phyloP scores from a whole-genome alignment of 1,139 yeast species.

The Candida gigantensis region DNA sequence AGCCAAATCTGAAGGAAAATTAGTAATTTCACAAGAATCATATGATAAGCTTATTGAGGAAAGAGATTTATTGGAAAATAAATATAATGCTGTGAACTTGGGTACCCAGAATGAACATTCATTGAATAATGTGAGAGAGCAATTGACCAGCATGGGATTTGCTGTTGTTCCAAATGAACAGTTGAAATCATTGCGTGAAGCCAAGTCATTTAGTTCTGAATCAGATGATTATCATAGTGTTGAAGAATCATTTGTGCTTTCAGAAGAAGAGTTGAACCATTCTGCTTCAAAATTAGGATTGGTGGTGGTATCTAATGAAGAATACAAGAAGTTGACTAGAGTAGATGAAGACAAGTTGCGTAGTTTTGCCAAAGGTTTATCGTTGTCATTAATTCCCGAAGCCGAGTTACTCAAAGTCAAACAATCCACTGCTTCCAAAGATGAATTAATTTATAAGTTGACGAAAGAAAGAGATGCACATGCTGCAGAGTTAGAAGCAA shows the following conservation, averaged over 20 bases:
- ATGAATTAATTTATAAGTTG: constrained; percentile 30
- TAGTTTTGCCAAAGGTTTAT: constrained; percentile 17
- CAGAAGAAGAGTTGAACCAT: constrained; percentile 34
- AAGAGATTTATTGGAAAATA: constrained; percentile 8
- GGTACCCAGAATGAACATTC: constrained; percentile 4
- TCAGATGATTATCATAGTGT: constrained; percentile 26
- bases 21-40: constrained; percentile 23
- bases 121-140: constrained; percentile 5
- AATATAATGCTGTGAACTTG: constrained; percentile 8
- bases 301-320: constrained; percentile 29
- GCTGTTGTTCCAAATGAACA: constrained; percentile 22
- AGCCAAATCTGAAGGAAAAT: constrained; percentile 29
- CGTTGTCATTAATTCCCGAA: constrained; percentile 24
- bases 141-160: constrained; percentile 19
- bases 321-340: constrained; percentile 19
- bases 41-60: constrained; percentile 19
- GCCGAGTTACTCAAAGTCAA: constrained; percentile 30
- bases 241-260: constrained; percentile 36
- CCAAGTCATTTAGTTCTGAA: constrained; percentile 7
- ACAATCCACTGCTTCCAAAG: constrained; percentile 36
- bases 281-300: constrained; percentile 48
- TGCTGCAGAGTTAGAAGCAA: constrained; percentile 22
- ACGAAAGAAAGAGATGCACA: constrained; percentile 15
- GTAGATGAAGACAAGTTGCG: constrained; percentile 19
- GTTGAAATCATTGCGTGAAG: constrained; percentile 13